phyloP scores from a whole-genome alignment of 1,139 yeast species.

The Taiozyma onychis region DNA sequence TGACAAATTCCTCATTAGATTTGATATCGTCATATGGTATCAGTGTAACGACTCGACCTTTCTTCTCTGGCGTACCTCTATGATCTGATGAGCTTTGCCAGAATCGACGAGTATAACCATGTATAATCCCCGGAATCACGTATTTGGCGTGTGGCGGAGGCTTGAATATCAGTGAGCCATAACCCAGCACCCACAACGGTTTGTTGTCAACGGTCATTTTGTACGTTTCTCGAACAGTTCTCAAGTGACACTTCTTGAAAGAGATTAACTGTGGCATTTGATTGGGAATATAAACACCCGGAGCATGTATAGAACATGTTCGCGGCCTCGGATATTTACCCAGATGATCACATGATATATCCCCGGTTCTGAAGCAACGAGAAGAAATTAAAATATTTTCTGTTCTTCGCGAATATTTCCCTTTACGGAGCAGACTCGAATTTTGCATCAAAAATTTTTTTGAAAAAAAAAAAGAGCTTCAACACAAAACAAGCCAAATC shows the following conservation, averaged over 20 bases:
- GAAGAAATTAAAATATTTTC: not conserved
- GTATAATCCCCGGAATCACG: constrained; percentile 66
- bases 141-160: constrained; percentile 75
- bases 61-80: constrained; percentile 77
- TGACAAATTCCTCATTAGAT: constrained; percentile 33
- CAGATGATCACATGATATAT: not conserved
- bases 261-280: not conserved
- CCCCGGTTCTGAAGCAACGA: not conserved
- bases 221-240: not conserved
- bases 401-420: not conserved
- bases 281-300: not conserved
- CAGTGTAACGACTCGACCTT: constrained; percentile 86
- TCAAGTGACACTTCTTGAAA: too few relatives aligned
- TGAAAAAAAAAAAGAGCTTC: not conserved
- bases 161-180: constrained; percentile 85
- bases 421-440: not conserved
- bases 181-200: constrained; percentile 79
- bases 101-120: constrained; percentile 75
- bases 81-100: constrained; percentile 94
- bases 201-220: constrained; percentile 21
- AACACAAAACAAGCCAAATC: not conserved
- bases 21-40: constrained; percentile 53
- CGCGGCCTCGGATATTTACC: not conserved
- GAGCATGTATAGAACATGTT: not conserved
- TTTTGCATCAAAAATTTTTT: not conserved